Evolutionary conservation across 2,329 filamentous ascomycete genomes (phyloP).

Genomic region (Xylariomycetidae sp.): DNA sequence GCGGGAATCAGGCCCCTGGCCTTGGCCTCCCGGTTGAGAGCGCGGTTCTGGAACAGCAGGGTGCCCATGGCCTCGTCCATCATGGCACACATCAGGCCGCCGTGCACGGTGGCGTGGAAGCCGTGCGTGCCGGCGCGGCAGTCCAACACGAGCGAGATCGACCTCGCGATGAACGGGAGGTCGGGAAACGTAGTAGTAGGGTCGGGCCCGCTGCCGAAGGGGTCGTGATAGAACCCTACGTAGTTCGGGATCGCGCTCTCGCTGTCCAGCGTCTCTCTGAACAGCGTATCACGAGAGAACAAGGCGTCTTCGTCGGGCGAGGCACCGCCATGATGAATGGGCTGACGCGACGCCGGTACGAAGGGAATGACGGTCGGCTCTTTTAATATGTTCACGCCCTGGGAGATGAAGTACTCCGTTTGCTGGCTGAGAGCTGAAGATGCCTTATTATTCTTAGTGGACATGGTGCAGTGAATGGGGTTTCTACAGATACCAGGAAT

Average conservation of each 20-base stretch:
- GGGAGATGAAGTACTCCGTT: constrained; percentile 1
- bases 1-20: constrained; percentile 6
- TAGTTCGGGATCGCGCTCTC: constrained; percentile 15
- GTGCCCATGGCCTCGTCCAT: constrained; percentile 26
- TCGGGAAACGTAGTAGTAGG: neutral
- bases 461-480: too few relatives aligned
- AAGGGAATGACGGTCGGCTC: constrained; percentile 1
- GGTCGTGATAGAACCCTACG: constrained; percentile 16
- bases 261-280: constrained; percentile 9
- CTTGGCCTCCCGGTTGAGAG: constrained; percentile 7
- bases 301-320: too few relatives aligned
- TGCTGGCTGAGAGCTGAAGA: too few relatives aligned
- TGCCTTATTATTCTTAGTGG: too few relatives aligned
- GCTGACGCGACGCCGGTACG: constrained; percentile 6
- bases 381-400: neutral
- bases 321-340: too few relatives aligned
- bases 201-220: constrained; percentile 5
- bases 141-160: constrained; percentile 16
- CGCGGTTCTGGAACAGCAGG: constrained; percentile 17
- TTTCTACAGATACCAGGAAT: too few relatives aligned
- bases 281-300: too few relatives aligned
- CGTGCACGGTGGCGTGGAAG: constrained; percentile 21
- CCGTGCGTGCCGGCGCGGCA: constrained; percentile 18
- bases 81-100: constrained; percentile 17
- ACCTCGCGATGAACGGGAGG: constrained; percentile 10